Evolutionary conservation across 2,329 filamentous ascomycete species (phyloP), one percentile per base, ranked within the genome.

Genomic region (Claviceps sp.): DNA sequence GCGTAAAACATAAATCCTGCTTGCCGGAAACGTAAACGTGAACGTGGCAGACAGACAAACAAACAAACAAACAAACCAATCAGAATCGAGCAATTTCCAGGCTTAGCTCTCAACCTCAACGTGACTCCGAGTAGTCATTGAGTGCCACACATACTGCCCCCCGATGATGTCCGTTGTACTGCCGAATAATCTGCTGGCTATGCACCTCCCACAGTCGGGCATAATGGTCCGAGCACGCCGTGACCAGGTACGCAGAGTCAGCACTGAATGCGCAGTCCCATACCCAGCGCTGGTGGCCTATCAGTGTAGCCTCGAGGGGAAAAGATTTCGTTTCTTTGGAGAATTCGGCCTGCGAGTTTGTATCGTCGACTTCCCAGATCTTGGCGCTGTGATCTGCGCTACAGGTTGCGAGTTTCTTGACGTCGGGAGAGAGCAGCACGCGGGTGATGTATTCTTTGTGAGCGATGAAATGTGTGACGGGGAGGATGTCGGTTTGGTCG

Each of bases 261-360:
- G 90, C 90, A 55, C 86, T 91, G 69, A 96, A 96, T 1, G 90
- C 90, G 62, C 90, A 96, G 67, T 96, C 90, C 90, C 90, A 96
- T 1, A 96, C 90, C 90, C 90, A 96, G 51, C 90, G 83, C 70
- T 96, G 90, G 69, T 96, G 90, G 51, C 87, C 88, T 22, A 86
- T 86, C 1, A 96, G 78, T 1, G 89, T 94, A 2, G 89, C 89
- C 68, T 95, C 87, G 20, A 95, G 78, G 9, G 84, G 85, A 59
- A 87, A 93, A 43, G 75, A 84, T 66, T 75, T 79, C 8, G 74
- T 67, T 37, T 71, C 68, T 18, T 66, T 62, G 20, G 56, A 56
- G 49, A 43, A 48, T 13, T 70, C 67, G 22, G 58, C 51, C n/a
- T 60, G 55, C 14, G 75, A 72, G 47, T 81, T 78, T n/a, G 83